A percentile compares a stretch with the other conserved stretches of the same genome.
These are phyloP conservation scores for Isabelozyma heimii DNA, from an alignment of 805 yeast species.

Conservation along the genomic window DNA sequence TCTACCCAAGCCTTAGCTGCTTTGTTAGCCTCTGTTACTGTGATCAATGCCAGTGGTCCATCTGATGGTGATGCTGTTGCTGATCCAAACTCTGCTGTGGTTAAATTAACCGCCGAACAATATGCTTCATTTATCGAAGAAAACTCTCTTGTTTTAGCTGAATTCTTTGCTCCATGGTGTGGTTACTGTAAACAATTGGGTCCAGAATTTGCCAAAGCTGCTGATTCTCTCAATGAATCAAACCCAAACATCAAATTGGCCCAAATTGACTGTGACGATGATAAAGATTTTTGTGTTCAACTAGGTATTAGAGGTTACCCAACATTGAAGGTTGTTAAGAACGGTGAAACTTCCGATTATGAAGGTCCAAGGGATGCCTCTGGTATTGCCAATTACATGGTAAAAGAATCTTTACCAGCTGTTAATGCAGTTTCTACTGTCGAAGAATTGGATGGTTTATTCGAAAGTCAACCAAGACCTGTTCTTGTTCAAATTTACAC, in stretches of 20 bases:
- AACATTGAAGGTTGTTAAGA: constrained; percentile 73
- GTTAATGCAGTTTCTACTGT: constrained; percentile 41
- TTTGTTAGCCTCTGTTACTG: constrained; percentile 21
- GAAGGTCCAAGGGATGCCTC: constrained; percentile 82
- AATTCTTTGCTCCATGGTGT: constrained; percentile 97
- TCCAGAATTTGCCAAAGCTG: constrained; percentile 76
- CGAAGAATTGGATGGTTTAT: constrained; percentile 48
- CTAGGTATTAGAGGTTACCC: constrained; percentile 81
- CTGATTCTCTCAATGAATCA: constrained; percentile 52
- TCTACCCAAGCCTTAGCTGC: constrained; percentile 36
- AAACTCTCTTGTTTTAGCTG: constrained; percentile 79
- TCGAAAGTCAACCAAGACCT: constrained; percentile 47
- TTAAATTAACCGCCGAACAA: constrained; percentile 64
- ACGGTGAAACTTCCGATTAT: constrained; percentile 57
- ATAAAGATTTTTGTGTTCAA: constrained; percentile 65
- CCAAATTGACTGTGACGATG: constrained; percentile 82
- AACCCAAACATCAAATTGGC: constrained; percentile 66
- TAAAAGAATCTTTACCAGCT: constrained; percentile 78
- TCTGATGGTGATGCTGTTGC: constrained; percentile 64
- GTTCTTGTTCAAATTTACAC: constrained; percentile 54
- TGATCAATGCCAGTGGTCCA: constrained; percentile 39
- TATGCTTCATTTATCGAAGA: constrained; percentile 64
- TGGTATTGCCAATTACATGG: constrained; percentile 75
- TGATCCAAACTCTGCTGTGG: constrained; percentile 82
- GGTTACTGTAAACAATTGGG: constrained; percentile 91